These are phyloP conservation scores for Beauveria rudraprayagi DNA, from an alignment of 2,329 filamentous ascomycete species.

Conservation along the genomic window DNA sequence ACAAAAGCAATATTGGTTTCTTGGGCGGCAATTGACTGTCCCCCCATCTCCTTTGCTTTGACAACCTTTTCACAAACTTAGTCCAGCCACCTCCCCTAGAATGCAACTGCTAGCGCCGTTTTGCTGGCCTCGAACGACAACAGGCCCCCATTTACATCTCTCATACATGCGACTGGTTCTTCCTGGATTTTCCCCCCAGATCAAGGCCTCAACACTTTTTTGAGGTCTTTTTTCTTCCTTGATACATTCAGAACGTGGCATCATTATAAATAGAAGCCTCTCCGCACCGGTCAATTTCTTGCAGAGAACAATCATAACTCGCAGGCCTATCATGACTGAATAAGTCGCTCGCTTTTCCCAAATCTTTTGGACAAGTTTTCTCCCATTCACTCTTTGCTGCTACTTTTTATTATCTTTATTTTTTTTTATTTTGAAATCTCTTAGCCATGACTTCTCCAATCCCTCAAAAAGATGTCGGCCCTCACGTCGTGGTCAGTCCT, in stretches of 20 bases:
- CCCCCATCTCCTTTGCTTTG: neutral
- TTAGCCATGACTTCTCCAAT: neutral
- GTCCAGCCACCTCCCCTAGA: neutral
- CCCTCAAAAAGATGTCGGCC: neutral
- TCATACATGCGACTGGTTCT: neutral
- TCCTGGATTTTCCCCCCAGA: neutral
- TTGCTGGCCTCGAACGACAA: neutral
- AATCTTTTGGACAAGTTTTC: neutral
- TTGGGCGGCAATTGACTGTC: neutral
- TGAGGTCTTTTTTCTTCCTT: neutral
- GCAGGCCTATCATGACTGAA: constrained; percentile 1
- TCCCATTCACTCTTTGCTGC: neutral
- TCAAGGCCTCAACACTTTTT: neutral
- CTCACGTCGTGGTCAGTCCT: neutral
- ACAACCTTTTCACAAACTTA: neutral
- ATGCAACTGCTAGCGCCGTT: neutral
- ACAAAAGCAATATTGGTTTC: neutral
- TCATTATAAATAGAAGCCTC: neutral
- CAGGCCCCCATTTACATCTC: neutral
- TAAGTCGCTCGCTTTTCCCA: neutral
- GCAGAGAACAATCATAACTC: neutral
- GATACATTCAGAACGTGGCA: neutral
- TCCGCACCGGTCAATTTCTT: neutral
- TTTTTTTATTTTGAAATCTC: no score
- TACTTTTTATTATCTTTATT: neutral